A percentile compares a stretch with the other conserved stretches of the same genome.
These are phyloP conservation scores for Citeromyces nyonsensis DNA, from an alignment of 805 yeast species.

Conservation along the genomic window DNA sequence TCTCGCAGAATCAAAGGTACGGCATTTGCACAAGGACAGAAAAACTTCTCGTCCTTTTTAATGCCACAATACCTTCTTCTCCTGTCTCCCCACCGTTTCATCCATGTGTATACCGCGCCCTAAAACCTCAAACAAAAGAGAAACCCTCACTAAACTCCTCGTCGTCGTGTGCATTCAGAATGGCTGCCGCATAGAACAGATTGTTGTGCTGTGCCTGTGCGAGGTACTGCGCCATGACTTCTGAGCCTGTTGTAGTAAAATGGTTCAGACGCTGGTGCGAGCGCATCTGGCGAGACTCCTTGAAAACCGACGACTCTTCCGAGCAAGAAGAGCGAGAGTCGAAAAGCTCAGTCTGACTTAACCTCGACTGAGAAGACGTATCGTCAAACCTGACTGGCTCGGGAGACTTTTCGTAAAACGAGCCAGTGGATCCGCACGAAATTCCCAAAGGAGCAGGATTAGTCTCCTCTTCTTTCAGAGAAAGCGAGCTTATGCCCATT, in stretches of 20 bases:
- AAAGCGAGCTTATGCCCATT: not conserved
- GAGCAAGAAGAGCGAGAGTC: not conserved
- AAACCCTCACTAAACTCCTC: slow-evolving; percentile 1
- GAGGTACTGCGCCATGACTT: slow-evolving; percentile 65
- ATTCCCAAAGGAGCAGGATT: slow-evolving; percentile 2
- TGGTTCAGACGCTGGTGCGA: slow-evolving; percentile 2
- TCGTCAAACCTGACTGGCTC: not conserved
- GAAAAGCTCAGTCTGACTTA: not conserved
- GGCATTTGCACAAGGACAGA: too few relatives aligned
- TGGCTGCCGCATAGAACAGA: slow-evolving; percentile 22
- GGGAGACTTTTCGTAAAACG: not conserved
- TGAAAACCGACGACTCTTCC: not conserved
- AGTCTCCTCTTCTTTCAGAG: slow-evolving; percentile 26
- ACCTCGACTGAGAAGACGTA: not conserved
- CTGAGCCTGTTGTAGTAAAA: slow-evolving; percentile 36
- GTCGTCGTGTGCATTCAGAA: slow-evolving; percentile 4
- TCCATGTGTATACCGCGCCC: not conserved
- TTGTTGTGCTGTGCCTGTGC: slow-evolving; percentile 59
- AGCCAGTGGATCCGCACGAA: not conserved
- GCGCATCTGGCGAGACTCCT: not conserved
- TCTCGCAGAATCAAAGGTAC: too few relatives aligned
- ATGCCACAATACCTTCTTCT: not conserved
- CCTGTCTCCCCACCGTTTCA: not conserved
- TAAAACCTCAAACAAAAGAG: not conserved
- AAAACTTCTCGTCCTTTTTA: not conserved